Evolutionary conservation across 1,284 basidiomycete species (phyloP), one percentile per base, ranked within the genome.

Genomic region (Cutaneotrichosporon cyanovorans): DNA sequence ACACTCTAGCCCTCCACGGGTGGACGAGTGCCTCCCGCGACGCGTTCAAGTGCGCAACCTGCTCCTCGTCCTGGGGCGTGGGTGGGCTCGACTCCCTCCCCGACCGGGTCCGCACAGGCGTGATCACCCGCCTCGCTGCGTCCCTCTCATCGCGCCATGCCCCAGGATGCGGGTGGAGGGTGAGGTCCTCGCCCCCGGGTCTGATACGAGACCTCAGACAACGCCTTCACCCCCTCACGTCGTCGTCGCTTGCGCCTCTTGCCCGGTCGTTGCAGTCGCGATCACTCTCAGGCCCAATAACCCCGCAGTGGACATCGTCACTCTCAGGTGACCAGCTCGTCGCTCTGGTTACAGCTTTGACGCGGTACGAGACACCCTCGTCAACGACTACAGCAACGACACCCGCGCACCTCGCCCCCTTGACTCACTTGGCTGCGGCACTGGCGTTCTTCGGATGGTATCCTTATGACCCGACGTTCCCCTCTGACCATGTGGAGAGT

Each of bases 401-500:
- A 19, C 37, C 16, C 31, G 43, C 31, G 39, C 41, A 7, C 25
- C 23, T n/a, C 39, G 50, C 40, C 55, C 58, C 2, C n/a, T n/a
- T n/a, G n/a, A n/a, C n/a, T n/a, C n/a, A n/a, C n/a, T n/a, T n/a
- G n/a, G n/a, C n/a, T n/a, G 44, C 57, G 5, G 45, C 46, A 0
- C 46, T 64, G 19, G 56, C 65, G 2, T 38, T 66, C 9, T 69
- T 67, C 48, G 65, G 53, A 3, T 69, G 66, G 66, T 67, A 59
- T 30, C 64, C 66, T 1, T 60, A 63, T 47, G 54, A 62, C 32
- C 55, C 60, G 3, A 52, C 60, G 34, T 25, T 42, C 32, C 32
- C 22, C n/a, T 19, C 57, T 45, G 37, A 41, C 23, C 49, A 39
- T 39, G 42, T 38, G 9, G 9, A 12, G 15, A 9, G 12, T 14